These are phyloP conservation scores for Didymella exigua DNA, from an alignment of 2,329 filamentous ascomycete species.

Conservation along the genomic window DNA sequence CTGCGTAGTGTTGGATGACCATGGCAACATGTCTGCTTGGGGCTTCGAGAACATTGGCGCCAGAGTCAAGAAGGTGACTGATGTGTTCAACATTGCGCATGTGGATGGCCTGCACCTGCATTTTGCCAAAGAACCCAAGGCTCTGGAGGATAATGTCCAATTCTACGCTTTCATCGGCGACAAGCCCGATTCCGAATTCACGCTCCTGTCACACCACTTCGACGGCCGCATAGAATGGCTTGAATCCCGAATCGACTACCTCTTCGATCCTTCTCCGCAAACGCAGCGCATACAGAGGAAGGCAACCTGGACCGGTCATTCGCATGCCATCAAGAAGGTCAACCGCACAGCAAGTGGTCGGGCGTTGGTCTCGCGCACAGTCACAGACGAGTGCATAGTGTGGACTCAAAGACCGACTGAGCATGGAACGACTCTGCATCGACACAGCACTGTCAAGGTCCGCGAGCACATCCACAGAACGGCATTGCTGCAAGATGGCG, in stretches of 20 bases:
- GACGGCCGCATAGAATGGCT: constrained; percentile 85
- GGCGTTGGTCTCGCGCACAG: constrained; percentile 80
- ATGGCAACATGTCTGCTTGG: constrained; percentile 88
- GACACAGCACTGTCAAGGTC: constrained; percentile 71
- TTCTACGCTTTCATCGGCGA: constrained; percentile 74
- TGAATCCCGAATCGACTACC: constrained; percentile 74
- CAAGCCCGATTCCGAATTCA: constrained; percentile 66
- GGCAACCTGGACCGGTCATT: constrained; percentile 83
- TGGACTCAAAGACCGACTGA: constrained; percentile 72
- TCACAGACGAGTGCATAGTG: constrained; percentile 77
- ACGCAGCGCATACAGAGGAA: constrained; percentile 65
- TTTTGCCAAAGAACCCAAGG: constrained; percentile 42
- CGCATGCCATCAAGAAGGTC: constrained; percentile 79
- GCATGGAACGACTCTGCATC: constrained; percentile 61
- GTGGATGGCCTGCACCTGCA: constrained; percentile 63
- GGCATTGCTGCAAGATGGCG: constrained; percentile 75
- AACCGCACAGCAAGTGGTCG: constrained; percentile 82
- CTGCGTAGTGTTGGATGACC: constrained; percentile 82
- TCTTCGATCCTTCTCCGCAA: constrained; percentile 74
- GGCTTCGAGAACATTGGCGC: constrained; percentile 84
- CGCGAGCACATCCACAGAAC: constrained; percentile 78
- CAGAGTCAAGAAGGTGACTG: constrained; percentile 67
- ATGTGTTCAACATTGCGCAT: constrained; percentile 86
- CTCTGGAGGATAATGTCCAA: constrained; percentile 64
- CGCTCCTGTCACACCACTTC: constrained; percentile 81